Conservation (phyloP, 2,329 filamentous ascomycete species). For the Aspergillus niger region DNA sequence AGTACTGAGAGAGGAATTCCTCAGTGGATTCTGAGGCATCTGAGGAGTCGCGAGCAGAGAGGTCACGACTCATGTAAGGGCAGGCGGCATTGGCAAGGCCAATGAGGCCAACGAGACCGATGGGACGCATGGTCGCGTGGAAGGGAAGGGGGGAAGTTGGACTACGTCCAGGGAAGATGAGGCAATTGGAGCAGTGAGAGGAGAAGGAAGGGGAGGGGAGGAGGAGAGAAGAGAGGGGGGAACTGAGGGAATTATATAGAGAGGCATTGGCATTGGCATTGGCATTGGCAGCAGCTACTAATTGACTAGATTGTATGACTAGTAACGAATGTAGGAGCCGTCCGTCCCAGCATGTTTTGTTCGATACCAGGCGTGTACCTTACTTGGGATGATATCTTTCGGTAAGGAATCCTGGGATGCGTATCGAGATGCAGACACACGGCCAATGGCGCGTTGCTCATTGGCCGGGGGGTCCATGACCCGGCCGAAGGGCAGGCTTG, state of each 20-base stretch:
- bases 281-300: background rate
- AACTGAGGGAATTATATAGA: background rate
- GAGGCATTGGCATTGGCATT: background rate
- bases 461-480: background rate
- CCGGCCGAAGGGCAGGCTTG: background rate
- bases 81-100: constrained; percentile 42
- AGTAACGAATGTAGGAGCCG: too few relatives aligned
- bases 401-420: background rate
- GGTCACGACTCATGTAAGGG: constrained; percentile 44
- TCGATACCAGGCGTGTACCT: background rate
- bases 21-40: constrained; percentile 37
- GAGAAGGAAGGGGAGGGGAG: background rate
- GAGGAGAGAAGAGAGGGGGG: background rate
- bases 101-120: constrained; percentile 32
- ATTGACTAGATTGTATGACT: too few relatives aligned
- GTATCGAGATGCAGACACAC: background rate
- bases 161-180: background rate
- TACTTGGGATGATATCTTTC: background rate
- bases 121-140: constrained; percentile 27
- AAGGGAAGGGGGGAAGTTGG: background rate
- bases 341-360: too few relatives aligned
- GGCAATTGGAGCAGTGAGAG: background rate
- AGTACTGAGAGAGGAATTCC: constrained; percentile 47
- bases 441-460: background rate
- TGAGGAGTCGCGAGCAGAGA: constrained; percentile 27